Percentiles rank a stretch among this genome's conserved stretches.
Evolutionary conservation across 2,329 filamentous ascomycete genomes (phyloP).

Genomic region (Alternaria ethzedia): DNA sequence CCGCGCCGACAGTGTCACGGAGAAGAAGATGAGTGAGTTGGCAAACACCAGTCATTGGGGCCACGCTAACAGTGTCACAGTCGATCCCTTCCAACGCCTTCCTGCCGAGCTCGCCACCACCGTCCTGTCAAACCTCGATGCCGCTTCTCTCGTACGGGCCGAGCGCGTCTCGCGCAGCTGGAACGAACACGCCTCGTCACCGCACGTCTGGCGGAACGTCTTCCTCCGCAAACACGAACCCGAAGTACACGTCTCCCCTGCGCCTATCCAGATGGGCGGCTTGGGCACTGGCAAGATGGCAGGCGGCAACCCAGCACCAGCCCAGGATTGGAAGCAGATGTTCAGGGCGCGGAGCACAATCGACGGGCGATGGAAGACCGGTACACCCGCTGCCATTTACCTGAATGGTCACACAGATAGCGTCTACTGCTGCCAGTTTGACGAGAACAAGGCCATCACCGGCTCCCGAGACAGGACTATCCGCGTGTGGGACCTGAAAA

Average conservation of each 20-base stretch:
- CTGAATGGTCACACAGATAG: slow-evolving; percentile 93
- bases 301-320: slow-evolving; percentile 55
- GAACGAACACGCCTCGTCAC: slow-evolving; percentile 61
- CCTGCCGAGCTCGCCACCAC: slow-evolving; percentile 66
- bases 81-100: slow-evolving; percentile 62
- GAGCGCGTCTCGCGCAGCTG: slow-evolving; percentile 65
- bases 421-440: slow-evolving; percentile 97
- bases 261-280: slow-evolving; percentile 58
- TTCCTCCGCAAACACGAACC: slow-evolving; percentile 63
- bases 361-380: slow-evolving; percentile 78
- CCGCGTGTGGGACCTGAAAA: slow-evolving; percentile 93
- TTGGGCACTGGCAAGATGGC: slow-evolving; percentile 59
- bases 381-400: slow-evolving; percentile 82
- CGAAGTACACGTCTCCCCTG: slow-evolving; percentile 53
- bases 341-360: slow-evolving; percentile 79
- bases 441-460: slow-evolving; percentile 97
- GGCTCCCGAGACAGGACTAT: slow-evolving; percentile 95
- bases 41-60: neutral
- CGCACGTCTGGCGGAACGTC: slow-evolving; percentile 67
- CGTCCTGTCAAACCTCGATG: slow-evolving; percentile 66
- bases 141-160: slow-evolving; percentile 60
- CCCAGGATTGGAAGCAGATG: slow-evolving; percentile 84
- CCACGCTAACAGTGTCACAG: slow-evolving; percentile 20
- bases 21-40: slow-evolving; percentile 46
- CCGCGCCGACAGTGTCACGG: slow-evolving; percentile 39